Evolutionary conservation across 345 rosid genomes (phyloP).

Genomic region (Iberis pinnata): DNA sequence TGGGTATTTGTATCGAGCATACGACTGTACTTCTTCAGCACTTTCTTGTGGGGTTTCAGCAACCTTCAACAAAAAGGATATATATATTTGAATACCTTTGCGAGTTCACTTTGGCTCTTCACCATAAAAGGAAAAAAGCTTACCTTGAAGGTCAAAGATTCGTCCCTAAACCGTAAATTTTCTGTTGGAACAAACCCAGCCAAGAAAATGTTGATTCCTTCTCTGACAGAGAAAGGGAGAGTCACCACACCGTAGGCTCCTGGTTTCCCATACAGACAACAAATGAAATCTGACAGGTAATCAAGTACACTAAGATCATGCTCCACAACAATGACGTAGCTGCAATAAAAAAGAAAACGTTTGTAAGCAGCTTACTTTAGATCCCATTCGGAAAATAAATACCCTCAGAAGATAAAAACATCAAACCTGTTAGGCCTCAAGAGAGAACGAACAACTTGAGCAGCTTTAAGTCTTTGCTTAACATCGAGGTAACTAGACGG

Average conservation of each 20-base stretch:
- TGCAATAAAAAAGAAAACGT: neutral
- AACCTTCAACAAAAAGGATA: conserved; percentile 42
- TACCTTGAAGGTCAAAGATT: conserved; percentile 8
- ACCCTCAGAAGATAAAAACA: neutral
- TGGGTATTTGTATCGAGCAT: conserved; percentile 1
- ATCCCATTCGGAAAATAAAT: neutral
- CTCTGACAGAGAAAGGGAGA: conserved; percentile 13
- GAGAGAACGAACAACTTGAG: conserved; percentile 8
- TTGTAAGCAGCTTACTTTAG: neutral
- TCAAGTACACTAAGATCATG: conserved; percentile 12
- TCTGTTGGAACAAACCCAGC: conserved; percentile 7
- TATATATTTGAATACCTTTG: neutral
- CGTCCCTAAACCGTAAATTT: conserved; percentile 5
- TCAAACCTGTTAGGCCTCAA: conserved; percentile 8
- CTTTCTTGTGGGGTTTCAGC: conserved; percentile 72
- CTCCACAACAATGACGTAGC: conserved; percentile 8
- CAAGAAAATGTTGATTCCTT: conserved; percentile 10
- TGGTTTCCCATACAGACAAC: conserved; percentile 6
- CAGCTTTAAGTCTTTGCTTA: conserved; percentile 4
- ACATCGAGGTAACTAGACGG: conserved; percentile 4
- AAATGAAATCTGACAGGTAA: conserved; percentile 1
- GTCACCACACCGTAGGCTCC: conserved; percentile 11
- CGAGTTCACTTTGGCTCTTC: neutral
- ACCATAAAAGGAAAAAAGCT: neutral
- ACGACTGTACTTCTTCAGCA: conserved; percentile 34